A percentile compares a stretch with the other conserved stretches of the same genome.
Evolutionary conservation across 208 protist genomes (phyloP).

Genomic region (Leishmania tropica): DNA sequence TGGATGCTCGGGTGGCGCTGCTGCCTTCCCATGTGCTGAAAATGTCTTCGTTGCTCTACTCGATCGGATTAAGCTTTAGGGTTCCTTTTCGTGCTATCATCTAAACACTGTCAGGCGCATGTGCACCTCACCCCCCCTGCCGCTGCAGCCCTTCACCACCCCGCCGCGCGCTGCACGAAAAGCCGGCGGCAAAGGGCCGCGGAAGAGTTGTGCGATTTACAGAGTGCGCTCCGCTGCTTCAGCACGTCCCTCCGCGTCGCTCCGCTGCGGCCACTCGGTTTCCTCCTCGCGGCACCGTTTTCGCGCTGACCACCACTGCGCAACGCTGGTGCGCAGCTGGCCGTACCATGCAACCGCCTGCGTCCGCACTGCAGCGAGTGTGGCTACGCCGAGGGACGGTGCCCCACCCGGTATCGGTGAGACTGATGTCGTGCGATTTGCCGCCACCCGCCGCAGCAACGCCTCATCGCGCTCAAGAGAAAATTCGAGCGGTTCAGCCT

Average conservation of each 20-base stretch:
- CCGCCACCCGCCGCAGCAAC: constrained; percentile 4
- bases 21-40: background rate
- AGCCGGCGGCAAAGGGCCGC: background rate
- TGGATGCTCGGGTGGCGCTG: background rate
- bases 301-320: constrained; percentile 23
- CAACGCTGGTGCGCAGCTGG: constrained; percentile 4
- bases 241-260: background rate
- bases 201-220: background rate
- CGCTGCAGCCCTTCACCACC: background rate
- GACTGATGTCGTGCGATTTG: background rate
- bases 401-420: no score
- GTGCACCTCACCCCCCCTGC: background rate
- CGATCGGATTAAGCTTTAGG: background rate
- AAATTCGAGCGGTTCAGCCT: background rate
- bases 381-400: background rate
- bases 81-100: background rate
- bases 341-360: constrained; percentile 7
- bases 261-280: background rate
- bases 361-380: constrained; percentile 1
- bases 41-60: background rate
- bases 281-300: constrained; percentile 24
- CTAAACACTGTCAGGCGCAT: background rate
- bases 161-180: background rate
- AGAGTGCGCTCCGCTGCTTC: background rate
- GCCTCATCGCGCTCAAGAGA: constrained; percentile 22